These are phyloP conservation scores for Eimeria brunetti DNA, from an alignment of 169 alveolate species.

Conservation along the genomic window DNA sequence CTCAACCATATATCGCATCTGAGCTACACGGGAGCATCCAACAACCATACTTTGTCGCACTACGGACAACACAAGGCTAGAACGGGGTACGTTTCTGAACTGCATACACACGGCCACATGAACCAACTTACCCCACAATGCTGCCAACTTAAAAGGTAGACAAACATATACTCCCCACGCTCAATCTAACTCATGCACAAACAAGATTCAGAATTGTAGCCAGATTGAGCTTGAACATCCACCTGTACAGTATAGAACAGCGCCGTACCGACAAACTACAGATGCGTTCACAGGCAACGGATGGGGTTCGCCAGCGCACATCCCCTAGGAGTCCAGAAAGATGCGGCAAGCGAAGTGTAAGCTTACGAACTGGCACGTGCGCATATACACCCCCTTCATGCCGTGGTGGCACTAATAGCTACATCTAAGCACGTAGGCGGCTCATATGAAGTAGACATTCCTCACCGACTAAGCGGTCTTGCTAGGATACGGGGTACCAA, in stretches of 20 bases:
- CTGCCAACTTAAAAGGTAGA: neutral
- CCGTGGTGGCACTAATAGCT: neutral
- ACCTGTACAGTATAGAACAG: no score
- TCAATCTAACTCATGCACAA: neutral
- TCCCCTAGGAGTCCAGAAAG: neutral
- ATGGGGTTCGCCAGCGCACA: neutral
- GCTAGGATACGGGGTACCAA: neutral
- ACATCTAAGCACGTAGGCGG: neutral
- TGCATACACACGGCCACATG: neutral
- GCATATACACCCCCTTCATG: neutral
- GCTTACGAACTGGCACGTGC: neutral
- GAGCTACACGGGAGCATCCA: no score
- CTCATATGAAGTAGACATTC: no score
- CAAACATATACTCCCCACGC: neutral
- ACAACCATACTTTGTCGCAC: no score
- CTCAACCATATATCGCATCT: neutral
- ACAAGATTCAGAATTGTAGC: neutral
- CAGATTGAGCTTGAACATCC: neutral
- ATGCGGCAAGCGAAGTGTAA: neutral
- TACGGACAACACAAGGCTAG: neutral
- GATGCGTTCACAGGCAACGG: no score
- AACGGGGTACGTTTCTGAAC: neutral
- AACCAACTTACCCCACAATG: neutral
- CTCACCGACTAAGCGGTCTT: neutral
- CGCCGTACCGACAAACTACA: no score